Percentiles rank a stretch among this genome's conserved stretches.
These are phyloP conservation scores for Loxodes magnus DNA, from an alignment of 73 alveolate species.

Conservation along the genomic window DNA sequence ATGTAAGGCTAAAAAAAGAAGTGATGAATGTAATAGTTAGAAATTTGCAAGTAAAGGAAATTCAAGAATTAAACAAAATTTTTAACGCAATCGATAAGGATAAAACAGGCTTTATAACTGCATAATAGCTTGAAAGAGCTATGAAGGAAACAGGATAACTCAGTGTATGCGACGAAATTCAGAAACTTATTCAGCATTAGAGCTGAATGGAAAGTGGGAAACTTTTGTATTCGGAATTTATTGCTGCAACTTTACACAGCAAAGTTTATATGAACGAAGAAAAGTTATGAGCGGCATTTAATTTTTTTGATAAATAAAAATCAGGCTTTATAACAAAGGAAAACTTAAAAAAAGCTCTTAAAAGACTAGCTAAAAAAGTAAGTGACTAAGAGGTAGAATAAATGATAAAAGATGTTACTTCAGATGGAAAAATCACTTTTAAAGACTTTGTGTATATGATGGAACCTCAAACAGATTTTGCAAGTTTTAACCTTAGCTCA, in stretches of 20 bases:
- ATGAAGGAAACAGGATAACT: conserved; percentile 10
- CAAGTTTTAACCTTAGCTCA: no score
- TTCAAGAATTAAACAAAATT: conserved; percentile 4
- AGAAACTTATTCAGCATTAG: conserved; percentile 1
- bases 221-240: conserved; percentile 17
- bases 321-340: no score
- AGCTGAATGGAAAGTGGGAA: not conserved
- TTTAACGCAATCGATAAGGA: conserved; percentile 27
- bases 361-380: no score
- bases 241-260: conserved; percentile 9
- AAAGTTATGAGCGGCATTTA: conserved; percentile 17
- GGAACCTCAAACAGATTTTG: no score
- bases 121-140: conserved; percentile 6
- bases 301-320: conserved; percentile 16
- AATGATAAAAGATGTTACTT: no score
- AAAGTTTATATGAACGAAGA: conserved; percentile 15
- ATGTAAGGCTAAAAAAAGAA: conserved; percentile 9
- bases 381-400: no score
- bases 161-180: conserved; percentile 13
- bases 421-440: no score
- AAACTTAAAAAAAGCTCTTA: no score
- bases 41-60: conserved; percentile 5
- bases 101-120: conserved; percentile 17
- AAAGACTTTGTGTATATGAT: no score
- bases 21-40: conserved; percentile 12